Evolutionary conservation across 768 basidiomycete species (phyloP).

Genomic region (Paxillus ammoniavirescens): DNA sequence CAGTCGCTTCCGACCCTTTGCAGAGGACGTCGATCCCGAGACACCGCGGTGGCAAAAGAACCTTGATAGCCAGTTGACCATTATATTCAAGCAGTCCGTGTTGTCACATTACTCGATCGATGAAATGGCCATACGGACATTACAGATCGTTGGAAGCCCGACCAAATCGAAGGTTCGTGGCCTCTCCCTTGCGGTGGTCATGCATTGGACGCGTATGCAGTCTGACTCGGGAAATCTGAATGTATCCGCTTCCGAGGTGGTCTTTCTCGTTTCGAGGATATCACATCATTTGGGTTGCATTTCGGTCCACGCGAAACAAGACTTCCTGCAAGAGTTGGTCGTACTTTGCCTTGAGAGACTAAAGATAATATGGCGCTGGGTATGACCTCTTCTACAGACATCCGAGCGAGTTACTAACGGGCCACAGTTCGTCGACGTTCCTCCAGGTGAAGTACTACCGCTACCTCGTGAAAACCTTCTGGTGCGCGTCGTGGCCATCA

Average conservation of each 20-base stretch:
- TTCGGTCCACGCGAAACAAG: conserved; percentile 1
- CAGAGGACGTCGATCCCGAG: conserved; percentile 1
- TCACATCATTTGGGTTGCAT: conserved; percentile 4
- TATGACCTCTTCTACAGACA: not conserved
- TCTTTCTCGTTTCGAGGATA: conserved; percentile 9
- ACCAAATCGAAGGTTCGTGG: conserved; percentile 9
- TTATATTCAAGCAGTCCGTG: conserved; percentile 9
- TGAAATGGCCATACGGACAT: conserved; percentile 3
- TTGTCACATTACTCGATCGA: conserved; percentile 8
- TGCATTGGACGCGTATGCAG: conserved; percentile 19
- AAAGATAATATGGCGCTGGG: conserved; percentile 16
- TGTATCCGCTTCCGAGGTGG: conserved; percentile 1
- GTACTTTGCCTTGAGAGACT: conserved; percentile 11
- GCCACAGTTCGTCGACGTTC: conserved; percentile 9
- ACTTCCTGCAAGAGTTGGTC: conserved; percentile 12
- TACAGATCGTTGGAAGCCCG: conserved; percentile 11
- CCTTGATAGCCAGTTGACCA: conserved; percentile 14
- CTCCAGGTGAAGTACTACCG: not conserved
- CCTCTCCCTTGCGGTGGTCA: conserved; percentile 7
- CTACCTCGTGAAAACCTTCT: conserved; percentile 10
- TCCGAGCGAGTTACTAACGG: conserved; percentile 1
- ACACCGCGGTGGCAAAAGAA: conserved; percentile 11
- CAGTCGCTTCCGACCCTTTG: conserved; percentile 11
- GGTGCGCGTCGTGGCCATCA: conserved; percentile 11
- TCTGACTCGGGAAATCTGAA: conserved; percentile 7